Percentiles rank a stretch among this genome's conserved stretches.
Evolutionary conservation across 2,329 filamentous ascomycete species (phyloP).

Genomic region (Ceratocystis huliohia): DNA sequence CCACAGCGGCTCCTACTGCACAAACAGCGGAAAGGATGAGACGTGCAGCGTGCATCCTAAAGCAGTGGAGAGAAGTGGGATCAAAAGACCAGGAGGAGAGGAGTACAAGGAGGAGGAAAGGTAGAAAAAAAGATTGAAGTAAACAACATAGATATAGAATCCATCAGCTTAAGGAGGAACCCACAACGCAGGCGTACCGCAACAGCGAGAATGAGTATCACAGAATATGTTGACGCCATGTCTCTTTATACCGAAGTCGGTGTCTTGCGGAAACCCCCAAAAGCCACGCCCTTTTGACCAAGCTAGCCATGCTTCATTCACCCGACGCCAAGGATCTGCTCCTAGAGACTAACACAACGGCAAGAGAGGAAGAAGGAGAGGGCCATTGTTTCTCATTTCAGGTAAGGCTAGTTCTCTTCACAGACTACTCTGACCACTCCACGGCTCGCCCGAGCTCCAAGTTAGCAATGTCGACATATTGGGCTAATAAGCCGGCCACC

Average conservation of each 20-base stretch:
- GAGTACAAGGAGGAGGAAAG: background rate
- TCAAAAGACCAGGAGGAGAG: background rate
- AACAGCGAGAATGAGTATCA: background rate
- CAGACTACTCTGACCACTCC: background rate
- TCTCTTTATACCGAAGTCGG: background rate
- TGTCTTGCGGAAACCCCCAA: background rate
- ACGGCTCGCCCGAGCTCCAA: background rate
- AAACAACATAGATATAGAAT: background rate
- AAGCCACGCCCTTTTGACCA: background rate
- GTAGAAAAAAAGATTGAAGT: background rate
- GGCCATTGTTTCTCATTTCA: background rate
- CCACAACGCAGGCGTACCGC: background rate
- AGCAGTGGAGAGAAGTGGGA: background rate
- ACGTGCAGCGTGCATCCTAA: conserved; percentile 17
- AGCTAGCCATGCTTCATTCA: background rate
- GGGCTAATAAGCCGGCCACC: too few species aligned
- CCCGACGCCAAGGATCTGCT: background rate
- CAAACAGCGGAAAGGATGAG: conserved; percentile 15
- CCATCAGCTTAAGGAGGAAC: background rate
- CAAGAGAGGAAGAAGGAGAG: background rate
- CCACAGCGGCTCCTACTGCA: conserved; percentile 13
- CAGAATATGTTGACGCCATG: background rate
- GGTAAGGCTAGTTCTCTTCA: background rate
- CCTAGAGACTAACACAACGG: background rate
- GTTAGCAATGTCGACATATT: background rate